Percentiles rank a stretch among this genome's conserved stretches.
Evolutionary conservation across 2,329 filamentous ascomycete species (phyloP).

Genomic region (Amesomyces nigricolor): DNA sequence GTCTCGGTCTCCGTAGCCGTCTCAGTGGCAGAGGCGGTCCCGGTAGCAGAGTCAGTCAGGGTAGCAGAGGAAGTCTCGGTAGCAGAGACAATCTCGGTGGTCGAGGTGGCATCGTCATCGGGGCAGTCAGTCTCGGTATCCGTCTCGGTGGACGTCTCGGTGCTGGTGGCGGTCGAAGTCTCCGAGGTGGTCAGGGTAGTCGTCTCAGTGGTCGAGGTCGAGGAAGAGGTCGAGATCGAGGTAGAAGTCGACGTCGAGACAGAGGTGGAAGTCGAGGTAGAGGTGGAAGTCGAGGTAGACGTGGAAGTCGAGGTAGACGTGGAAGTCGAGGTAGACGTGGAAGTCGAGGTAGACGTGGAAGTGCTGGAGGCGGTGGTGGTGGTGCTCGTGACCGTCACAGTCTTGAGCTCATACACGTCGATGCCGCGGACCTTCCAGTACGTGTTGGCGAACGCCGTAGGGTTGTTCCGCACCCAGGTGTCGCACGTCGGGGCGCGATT

Average conservation of each 20-base stretch:
- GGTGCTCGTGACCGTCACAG: conserved; percentile 15
- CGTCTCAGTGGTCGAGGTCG: background rate
- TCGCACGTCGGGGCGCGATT: conserved; percentile 30
- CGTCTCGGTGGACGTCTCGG: background rate
- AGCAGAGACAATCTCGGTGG: background rate
- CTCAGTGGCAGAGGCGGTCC: background rate
- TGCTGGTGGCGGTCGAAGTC: background rate
- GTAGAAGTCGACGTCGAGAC: conserved; percentile 5
- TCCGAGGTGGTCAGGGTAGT: background rate
- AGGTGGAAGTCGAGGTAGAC: conserved; percentile 16
- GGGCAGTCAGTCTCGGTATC: background rate
- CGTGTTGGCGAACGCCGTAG: conserved; percentile 34
- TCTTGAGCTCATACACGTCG: conserved; percentile 30
- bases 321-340: conserved; percentile 15
- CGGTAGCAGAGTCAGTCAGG: background rate
- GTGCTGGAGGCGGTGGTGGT: conserved; percentile 16
- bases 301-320: conserved; percentile 13
- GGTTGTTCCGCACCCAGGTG: conserved; percentile 35
- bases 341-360: conserved; percentile 12
- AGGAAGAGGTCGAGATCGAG: conserved; percentile 2
- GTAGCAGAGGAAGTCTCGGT: background rate
- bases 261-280: conserved; percentile 8
- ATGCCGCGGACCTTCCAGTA: conserved; percentile 42
- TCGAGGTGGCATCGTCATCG: background rate
- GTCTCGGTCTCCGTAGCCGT: background rate